A percentile compares a stretch with the other conserved stretches of the same genome.
Evolutionary conservation across 495 filamentous ascomycete species (phyloP).

Genomic region (Penicillium cinerascens): DNA sequence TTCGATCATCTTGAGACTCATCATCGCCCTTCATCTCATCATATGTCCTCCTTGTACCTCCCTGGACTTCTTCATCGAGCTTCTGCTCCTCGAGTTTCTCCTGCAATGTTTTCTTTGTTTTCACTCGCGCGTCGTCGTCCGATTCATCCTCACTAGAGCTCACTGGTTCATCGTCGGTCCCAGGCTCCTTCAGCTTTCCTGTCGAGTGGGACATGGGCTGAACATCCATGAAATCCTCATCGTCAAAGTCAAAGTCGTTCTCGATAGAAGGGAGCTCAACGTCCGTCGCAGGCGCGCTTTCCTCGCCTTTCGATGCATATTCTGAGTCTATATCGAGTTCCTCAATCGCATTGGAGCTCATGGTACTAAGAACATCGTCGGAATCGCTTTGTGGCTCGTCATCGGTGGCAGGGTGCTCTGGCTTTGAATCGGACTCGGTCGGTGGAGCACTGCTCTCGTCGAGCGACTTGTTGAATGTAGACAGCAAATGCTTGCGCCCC

Average conservation of each 20-base stretch:
- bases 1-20: conserved; percentile 12
- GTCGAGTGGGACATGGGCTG: neutral
- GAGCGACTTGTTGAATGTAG: conserved; percentile 18
- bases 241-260: neutral
- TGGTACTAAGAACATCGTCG: neutral
- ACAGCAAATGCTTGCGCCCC: conserved; percentile 10
- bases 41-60: conserved; percentile 1
- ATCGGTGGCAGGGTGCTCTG: neutral
- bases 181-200: neutral
- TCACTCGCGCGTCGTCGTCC: neutral
- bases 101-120: conserved; percentile 2
- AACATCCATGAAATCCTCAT: neutral
- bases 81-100: conserved; percentile 23
- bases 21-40: conserved; percentile 6
- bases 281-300: neutral
- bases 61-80: conserved; percentile 5
- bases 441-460: neutral
- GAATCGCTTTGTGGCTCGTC: neutral
- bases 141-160: conserved; percentile 30
- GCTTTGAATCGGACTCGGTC: neutral
- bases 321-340: neutral
- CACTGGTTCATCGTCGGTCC: conserved; percentile 26
- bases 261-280: neutral
- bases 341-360: neutral
- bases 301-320: neutral